Conservation (phyloP, 1,139 yeast genomes). For the Saccharomycopsis hybrid region DNA sequence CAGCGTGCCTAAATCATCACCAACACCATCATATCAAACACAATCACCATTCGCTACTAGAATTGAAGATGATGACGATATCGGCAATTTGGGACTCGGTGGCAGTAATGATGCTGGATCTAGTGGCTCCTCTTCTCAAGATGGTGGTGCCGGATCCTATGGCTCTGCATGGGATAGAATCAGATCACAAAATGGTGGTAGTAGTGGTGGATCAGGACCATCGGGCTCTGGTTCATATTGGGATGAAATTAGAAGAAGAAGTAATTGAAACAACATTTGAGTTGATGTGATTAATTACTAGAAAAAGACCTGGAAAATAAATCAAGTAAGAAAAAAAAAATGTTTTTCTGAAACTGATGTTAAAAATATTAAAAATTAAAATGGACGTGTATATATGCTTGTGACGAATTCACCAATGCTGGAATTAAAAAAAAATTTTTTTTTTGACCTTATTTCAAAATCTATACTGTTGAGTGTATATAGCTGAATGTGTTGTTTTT, state of each 20-base stretch:
- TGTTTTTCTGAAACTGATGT: too few species aligned
- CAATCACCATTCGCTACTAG: background rate
- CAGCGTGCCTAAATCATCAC: background rate
- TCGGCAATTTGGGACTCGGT: slow-evolving; percentile 10
- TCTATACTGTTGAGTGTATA: too few species aligned
- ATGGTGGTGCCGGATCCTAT: background rate
- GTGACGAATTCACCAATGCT: too few species aligned
- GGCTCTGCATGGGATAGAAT: slow-evolving; percentile 17
- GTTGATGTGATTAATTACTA: background rate
- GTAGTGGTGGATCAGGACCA: background rate
- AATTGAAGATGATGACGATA: background rate
- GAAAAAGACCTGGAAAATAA: background rate
- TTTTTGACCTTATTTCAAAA: too few species aligned
- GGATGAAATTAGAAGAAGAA: slow-evolving; percentile 5
- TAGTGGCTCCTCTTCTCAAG: background rate
- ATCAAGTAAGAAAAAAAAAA: background rate
- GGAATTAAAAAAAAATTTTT: too few species aligned
- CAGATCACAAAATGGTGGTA: slow-evolving; percentile 9
- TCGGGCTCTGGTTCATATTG: background rate
- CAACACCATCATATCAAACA: background rate
- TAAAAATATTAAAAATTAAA: too few species aligned
- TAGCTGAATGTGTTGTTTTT: too few species aligned
- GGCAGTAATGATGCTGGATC: background rate
- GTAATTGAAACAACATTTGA: background rate
- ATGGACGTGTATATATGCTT: too few species aligned